Evolutionary conservation across 192 early-diverging fungal species (phyloP), one percentile per base, ranked within the genome.

Genomic region (Backusella tarrabulga): DNA sequence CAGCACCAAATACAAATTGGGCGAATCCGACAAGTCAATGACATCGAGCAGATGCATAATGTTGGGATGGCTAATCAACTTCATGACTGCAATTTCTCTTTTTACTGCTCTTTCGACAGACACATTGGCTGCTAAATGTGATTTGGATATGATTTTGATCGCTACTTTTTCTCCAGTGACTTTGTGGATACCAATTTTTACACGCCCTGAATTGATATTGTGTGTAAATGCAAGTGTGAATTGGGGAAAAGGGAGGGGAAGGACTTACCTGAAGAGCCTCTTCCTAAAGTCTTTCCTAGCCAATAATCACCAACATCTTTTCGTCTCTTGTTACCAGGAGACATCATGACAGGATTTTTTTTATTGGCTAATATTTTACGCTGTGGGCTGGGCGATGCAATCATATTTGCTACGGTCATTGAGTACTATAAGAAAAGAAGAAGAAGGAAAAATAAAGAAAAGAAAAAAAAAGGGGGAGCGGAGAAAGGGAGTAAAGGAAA

Each of bases 31-130:
- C 29, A 79, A 54, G 52, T 88, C 87, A 67, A 87, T 85, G 46
- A 88, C 87, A 72, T 88, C 85, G 44, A 84, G 80, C 1, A 88
- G 76, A 3, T 78, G 78, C 67, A 87, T 84, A 71, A 88, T 86
- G 77, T 86, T 84, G 3, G 87, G 87, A 69, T 88, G 87, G 54
- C 85, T 83, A 56, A 88, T 84, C 32, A 85, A 38, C 71, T 86
- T 87, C 85, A 87, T 88, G 35, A 88, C 82, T 12, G 87, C 85
- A 72, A 88, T 88, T 76, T 88, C 87, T 9, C 87, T 84, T 67
- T 85, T 84, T 35, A 87, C 86, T 1, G 86, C 86, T 14, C 78
- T 80, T 54, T 87, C 79, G 5, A 87, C 84, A 1, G 85, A 83
- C 1, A 77, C 74, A 56, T 86, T 82, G 72, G 83, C 79, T 34